Evolutionary conservation across 2,329 filamentous ascomycete genomes (phyloP).

Genomic region (Pseudogymnoascus sp.): DNA sequence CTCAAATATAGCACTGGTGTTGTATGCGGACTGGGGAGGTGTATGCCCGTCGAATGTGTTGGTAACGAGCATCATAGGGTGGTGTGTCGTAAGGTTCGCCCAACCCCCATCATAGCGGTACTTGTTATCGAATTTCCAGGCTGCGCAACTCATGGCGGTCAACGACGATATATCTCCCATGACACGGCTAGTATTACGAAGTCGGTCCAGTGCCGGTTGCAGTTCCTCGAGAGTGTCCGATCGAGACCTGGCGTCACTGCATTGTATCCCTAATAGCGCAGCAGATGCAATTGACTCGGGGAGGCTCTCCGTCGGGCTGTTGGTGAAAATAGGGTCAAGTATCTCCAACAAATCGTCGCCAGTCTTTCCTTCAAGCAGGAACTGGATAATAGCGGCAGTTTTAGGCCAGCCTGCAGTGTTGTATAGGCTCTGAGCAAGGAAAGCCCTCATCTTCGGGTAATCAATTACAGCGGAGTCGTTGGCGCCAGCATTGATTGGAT

Average conservation of each 20-base stretch:
- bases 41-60: background rate
- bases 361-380: background rate
- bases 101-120: background rate
- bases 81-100: background rate
- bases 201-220: background rate
- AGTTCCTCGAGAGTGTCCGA: background rate
- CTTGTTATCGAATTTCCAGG: background rate
- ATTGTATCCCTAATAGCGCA: background rate
- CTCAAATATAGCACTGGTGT: background rate
- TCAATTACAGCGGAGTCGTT: background rate
- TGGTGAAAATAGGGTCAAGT: background rate
- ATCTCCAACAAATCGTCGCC: background rate
- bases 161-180: background rate
- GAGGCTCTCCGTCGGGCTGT: background rate
- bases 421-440: background rate
- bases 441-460: background rate
- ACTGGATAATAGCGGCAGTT: background rate
- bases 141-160: background rate
- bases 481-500: background rate
- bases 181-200: background rate
- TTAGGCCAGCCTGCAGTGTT: background rate
- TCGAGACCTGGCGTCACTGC: background rate
- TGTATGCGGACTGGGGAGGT: background rate
- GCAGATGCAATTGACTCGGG: background rate
- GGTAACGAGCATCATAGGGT: background rate